These are phyloP conservation scores for Mortierella sp. DNA, from an alignment of 371 early-diverging fungal genomes.

Conservation along the genomic window DNA sequence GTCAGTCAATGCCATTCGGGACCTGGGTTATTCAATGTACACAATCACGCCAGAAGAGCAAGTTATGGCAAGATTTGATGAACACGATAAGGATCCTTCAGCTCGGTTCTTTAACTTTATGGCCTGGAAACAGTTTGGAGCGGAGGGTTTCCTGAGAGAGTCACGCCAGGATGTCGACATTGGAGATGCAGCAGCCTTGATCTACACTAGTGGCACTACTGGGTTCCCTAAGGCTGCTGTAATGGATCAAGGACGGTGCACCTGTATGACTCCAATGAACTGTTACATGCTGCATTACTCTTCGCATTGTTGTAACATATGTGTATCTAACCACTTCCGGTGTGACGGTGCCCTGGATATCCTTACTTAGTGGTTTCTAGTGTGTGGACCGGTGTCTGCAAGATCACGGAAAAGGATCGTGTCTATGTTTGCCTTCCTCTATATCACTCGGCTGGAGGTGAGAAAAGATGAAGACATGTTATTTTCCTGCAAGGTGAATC, in stretches of 20 bases:
- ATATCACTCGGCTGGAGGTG: conserved; percentile 50
- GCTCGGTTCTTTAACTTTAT: conserved; percentile 6
- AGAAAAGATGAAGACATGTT: no score
- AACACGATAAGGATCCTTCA: neutral
- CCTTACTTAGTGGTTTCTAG: neutral
- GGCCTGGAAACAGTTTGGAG: neutral
- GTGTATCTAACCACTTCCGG: no score
- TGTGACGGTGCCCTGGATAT: neutral
- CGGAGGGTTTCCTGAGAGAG: conserved; percentile 18
- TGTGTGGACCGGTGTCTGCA: neutral
- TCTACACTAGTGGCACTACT: conserved; percentile 49
- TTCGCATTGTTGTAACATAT: no score
- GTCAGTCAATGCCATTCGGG: conserved; percentile 24
- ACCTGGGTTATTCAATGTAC: conserved; percentile 37
- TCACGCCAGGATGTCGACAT: conserved; percentile 22
- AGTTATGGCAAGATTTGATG: conserved; percentile 2
- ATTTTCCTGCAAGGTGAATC: no score
- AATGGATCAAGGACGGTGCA: conserved; percentile 54
- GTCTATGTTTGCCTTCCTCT: conserved; percentile 41
- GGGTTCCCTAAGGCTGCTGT: conserved; percentile 50
- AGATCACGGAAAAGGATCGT: conserved; percentile 17
- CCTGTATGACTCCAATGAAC: conserved; percentile 11
- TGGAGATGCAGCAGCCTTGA: conserved; percentile 31
- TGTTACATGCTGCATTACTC: neutral
- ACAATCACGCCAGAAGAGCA: conserved; percentile 40